phyloP scores from a whole-genome alignment of 192 early-diverging fungal species.

The Globomyces pollinis-pini region DNA sequence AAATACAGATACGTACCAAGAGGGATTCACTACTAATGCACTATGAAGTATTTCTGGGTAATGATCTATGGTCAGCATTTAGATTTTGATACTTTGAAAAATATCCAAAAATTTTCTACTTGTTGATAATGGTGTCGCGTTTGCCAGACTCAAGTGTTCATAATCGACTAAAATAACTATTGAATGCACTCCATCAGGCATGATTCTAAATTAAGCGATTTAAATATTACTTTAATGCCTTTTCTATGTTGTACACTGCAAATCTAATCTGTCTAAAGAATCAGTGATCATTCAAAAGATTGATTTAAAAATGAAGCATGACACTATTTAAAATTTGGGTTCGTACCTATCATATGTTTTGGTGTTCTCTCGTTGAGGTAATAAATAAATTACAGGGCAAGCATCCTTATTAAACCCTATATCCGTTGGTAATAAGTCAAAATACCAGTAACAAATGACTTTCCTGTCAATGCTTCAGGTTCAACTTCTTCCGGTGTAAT shows the following conservation, averaged over 20 bases:
- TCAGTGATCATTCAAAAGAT: too few relatives aligned
- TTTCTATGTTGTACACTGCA: conserved; percentile 76
- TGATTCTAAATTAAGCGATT: too few relatives aligned
- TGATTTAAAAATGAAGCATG: too few relatives aligned
- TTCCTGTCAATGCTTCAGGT: conserved; percentile 71
- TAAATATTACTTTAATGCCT: too few relatives aligned
- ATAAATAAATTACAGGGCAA: conserved; percentile 55
- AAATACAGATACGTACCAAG: conserved; percentile 78
- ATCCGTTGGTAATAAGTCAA: too few relatives aligned
- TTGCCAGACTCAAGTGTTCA: conserved; percentile 62
- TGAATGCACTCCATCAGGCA: conserved; percentile 62
- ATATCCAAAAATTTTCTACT: conserved; percentile 59
- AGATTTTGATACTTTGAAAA: too few relatives aligned
- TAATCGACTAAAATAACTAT: conserved; percentile 79
- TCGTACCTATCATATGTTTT: conserved; percentile 51
- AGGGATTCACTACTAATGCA: conserved; percentile 66
- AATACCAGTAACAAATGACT: conserved; percentile 78
- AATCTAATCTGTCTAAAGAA: conserved; percentile 76
- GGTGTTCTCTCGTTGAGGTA: conserved; percentile 60
- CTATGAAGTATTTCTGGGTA: conserved; percentile 80
- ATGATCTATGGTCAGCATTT: too few relatives aligned
- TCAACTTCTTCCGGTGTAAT: conserved; percentile 68
- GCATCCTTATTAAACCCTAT: conserved; percentile 61
- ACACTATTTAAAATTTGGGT: too few relatives aligned
- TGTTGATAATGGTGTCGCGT: conserved; percentile 43